phyloP scores from a whole-genome alignment of 306 rosid genomes.

The Acacia melanoxylon region DNA sequence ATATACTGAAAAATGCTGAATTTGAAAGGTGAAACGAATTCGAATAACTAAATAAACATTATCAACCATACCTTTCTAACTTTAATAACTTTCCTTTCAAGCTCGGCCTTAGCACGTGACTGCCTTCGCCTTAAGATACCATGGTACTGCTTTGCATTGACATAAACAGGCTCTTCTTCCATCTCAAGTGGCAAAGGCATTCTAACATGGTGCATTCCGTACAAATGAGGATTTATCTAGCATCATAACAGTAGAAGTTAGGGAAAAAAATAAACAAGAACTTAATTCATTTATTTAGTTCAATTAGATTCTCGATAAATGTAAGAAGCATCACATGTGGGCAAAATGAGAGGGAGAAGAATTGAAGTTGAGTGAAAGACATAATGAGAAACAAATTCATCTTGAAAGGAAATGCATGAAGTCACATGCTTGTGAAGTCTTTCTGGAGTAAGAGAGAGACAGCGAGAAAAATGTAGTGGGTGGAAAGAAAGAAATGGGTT shows the following conservation, averaged over 20 bases:
- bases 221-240: slow-evolving; percentile 64
- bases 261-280: neutral
- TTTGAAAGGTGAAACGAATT: neutral
- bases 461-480: neutral
- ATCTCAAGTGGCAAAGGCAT: slow-evolving; percentile 84
- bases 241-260: slow-evolving; percentile 32
- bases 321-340: neutral
- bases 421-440: neutral
- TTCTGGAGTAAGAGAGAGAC: neutral
- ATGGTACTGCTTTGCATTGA: slow-evolving; percentile 93
- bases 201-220: slow-evolving; percentile 71
- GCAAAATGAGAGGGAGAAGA: neutral
- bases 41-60: neutral
- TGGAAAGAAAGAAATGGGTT: neutral
- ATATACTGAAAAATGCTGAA: neutral
- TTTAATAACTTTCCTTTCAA: slow-evolving; percentile 66
- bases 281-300: slow-evolving; percentile 18
- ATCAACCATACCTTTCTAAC: slow-evolving; percentile 64
- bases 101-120: slow-evolving; percentile 90
- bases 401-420: neutral
- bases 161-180: slow-evolving; percentile 94
- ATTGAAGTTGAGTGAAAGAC: neutral
- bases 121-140: slow-evolving; percentile 88
- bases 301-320: slow-evolving; percentile 6
- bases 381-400: neutral